Evolutionary conservation across 306 rosid genomes (phyloP).

Genomic region (barrel medic (Medicago truncatula)): MtrunA17r5.0-ANR NC_053045.1:57295001-57295500

Average conservation of each 20-base stretch:
- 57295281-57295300: constrained; percentile 75
- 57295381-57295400: constrained; percentile 75
- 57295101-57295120: constrained; percentile 52
- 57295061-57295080: constrained; percentile 82
- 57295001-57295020: constrained; percentile 46
- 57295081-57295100: constrained; percentile 48
- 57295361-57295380: constrained; percentile 55
- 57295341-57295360: constrained; percentile 72
- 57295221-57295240: constrained; percentile 56
- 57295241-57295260: constrained; percentile 78
- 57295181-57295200: constrained; percentile 74
- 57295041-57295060: constrained; percentile 85
- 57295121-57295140: constrained; percentile 73
- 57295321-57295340: constrained; percentile 84
- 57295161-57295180: constrained; percentile 64
- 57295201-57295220: constrained; percentile 56
- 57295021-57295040: constrained; percentile 72
- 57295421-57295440: constrained; percentile 36
- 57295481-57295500: constrained; percentile 31
- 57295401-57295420: constrained; percentile 46
- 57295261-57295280: constrained; percentile 69
- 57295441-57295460: constrained; percentile 38
- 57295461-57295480: constrained; percentile 44
- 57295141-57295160: constrained; percentile 44
- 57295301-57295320: constrained; percentile 85